Conservation (phyloP, 768 basidiomycete species). For the Tylopilus plumbeoviolaceoides region DNA sequence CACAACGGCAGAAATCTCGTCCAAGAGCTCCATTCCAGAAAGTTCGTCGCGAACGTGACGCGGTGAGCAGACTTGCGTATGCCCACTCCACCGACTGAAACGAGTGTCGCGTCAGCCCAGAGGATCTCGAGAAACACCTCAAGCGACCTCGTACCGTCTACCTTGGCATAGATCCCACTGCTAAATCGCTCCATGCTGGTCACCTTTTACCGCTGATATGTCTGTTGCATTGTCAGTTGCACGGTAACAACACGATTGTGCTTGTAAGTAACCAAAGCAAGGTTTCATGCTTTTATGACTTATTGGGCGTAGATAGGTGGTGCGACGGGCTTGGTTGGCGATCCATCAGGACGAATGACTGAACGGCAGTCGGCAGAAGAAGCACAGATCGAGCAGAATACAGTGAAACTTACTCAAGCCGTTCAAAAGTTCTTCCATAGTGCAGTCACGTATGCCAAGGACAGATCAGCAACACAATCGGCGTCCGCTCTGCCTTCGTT, state of each 20-base stretch:
- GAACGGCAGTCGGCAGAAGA: slow-evolving; percentile 71
- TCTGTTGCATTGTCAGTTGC: slow-evolving; percentile 80
- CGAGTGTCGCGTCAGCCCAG: slow-evolving; percentile 31
- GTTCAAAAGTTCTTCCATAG: slow-evolving; percentile 70
- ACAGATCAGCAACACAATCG: slow-evolving; percentile 22
- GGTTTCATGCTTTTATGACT: background rate
- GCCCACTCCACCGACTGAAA: slow-evolving; percentile 1
- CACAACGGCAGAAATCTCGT: slow-evolving; percentile 24
- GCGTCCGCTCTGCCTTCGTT: slow-evolving; percentile 19
- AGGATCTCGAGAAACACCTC: slow-evolving; percentile 38
- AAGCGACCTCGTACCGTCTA: slow-evolving; percentile 56
- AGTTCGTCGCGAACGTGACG: slow-evolving; percentile 35
- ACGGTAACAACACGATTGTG: slow-evolving; percentile 80
- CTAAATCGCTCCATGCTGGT: slow-evolving; percentile 85
- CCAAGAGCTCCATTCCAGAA: slow-evolving; percentile 31
- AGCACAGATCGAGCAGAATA: slow-evolving; percentile 62
- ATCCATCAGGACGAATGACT: slow-evolving; percentile 84
- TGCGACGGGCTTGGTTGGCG: slow-evolving; percentile 94
- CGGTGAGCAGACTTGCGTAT: slow-evolving; percentile 22
- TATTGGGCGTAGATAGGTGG: slow-evolving; percentile 75
- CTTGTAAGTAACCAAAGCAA: slow-evolving; percentile 52
- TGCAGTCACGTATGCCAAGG: slow-evolving; percentile 57
- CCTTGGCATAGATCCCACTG: slow-evolving; percentile 91
- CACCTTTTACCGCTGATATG: slow-evolving; percentile 88
- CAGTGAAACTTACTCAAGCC: slow-evolving; percentile 54